Conservation (phyloP, 2,329 filamentous ascomycete species). For the Bipolaris cookei region DNA sequence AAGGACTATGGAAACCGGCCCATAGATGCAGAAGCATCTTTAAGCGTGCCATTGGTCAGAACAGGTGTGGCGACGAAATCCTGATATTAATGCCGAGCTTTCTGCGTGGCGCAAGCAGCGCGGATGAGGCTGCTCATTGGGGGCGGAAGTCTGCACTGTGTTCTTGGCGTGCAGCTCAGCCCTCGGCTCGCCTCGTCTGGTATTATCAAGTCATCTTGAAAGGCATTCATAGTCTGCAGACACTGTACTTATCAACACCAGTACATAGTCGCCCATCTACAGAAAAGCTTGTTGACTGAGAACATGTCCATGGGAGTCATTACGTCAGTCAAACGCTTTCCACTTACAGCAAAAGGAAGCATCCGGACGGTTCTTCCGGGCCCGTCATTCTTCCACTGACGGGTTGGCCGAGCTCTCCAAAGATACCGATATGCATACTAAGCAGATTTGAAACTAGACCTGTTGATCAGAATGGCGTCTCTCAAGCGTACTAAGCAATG, state of each 20-base stretch:
- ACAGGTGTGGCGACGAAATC: constrained; percentile 29
- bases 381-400: constrained; percentile 22
- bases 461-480: constrained; percentile 39
- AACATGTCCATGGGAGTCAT: background rate
- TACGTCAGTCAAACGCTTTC: constrained; percentile 1
- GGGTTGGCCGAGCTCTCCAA: constrained; percentile 35
- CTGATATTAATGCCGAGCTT: constrained; percentile 30
- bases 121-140: background rate
- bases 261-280: background rate
- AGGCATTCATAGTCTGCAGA: background rate
- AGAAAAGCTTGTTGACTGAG: background rate
- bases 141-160: background rate
- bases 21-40: constrained; percentile 33
- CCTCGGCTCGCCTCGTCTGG: background rate
- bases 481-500: constrained; percentile 11
- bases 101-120: constrained; percentile 4
- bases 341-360: constrained; percentile 1
- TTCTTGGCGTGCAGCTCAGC: constrained; percentile 19
- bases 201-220: background rate
- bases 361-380: constrained; percentile 6
- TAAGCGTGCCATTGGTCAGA: constrained; percentile 27
- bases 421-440: constrained; percentile 29
- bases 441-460: constrained; percentile 20
- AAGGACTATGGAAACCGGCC: constrained; percentile 29
- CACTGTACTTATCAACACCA: background rate